Evolutionary conservation across 192 early-diverging fungal genomes (phyloP).

Genomic region (Coemansia sp.): DNA sequence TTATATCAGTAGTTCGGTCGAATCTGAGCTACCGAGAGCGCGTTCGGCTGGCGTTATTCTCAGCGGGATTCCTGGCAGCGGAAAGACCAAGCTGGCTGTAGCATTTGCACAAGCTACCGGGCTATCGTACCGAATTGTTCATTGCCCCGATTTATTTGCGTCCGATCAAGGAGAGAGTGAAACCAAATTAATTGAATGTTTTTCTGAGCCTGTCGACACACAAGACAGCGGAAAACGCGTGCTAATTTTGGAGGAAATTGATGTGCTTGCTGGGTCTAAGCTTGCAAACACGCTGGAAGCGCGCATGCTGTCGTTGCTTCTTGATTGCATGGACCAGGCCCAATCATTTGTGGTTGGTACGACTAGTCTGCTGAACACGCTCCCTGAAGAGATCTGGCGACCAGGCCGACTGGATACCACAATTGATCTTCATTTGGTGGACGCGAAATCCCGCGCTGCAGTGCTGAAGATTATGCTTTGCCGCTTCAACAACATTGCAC

Average conservation of each 20-base stretch:
- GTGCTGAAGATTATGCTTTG: constrained; percentile 43
- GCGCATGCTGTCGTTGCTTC: constrained; percentile 42
- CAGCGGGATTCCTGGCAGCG: constrained; percentile 45
- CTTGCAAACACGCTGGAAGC: constrained; percentile 37
- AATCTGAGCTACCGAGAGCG: constrained; percentile 1
- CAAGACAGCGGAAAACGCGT: constrained; percentile 12
- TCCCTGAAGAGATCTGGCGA: constrained; percentile 37
- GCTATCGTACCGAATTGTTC: constrained; percentile 22
- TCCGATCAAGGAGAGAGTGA: constrained; percentile 51
- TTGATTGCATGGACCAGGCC: constrained; percentile 31
- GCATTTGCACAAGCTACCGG: constrained; percentile 30
- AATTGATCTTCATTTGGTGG: constrained; percentile 34
- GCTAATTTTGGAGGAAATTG: constrained; percentile 46
- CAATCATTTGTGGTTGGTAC: constrained; percentile 46
- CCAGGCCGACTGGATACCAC: constrained; percentile 31
- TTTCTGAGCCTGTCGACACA: constrained; percentile 11
- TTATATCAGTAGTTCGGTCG: constrained; percentile 7
- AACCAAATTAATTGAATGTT: constrained; percentile 21
- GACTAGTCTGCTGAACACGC: constrained; percentile 20
- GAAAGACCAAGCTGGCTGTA: constrained; percentile 42
- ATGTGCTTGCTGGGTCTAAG: constrained; percentile 39
- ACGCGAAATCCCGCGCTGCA: constrained; percentile 25
- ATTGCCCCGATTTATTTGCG: constrained; percentile 46
- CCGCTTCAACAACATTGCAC: constrained; percentile 25
- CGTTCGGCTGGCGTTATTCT: constrained; percentile 36